Conservation (phyloP, 371 early-diverging fungal genomes). For the Syncephalastrum contaminatum region DNA sequence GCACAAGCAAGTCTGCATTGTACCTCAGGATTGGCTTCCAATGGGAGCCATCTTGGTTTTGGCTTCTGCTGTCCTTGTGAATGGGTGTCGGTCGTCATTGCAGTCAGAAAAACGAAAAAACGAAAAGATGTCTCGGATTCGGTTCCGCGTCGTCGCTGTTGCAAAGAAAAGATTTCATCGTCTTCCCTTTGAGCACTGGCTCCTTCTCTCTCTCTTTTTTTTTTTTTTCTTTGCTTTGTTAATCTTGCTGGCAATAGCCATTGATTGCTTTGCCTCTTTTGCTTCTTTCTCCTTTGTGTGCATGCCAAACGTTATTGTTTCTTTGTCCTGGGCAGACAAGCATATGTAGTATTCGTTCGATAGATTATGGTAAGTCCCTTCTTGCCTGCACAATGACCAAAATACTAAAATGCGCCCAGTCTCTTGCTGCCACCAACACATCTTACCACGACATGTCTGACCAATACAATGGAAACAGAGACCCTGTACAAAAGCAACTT, state of each 20-base stretch:
- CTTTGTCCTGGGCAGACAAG: too few species aligned
- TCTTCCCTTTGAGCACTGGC: too few species aligned
- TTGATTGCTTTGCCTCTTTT: too few species aligned
- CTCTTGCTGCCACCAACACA: conserved; percentile 10
- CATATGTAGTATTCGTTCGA: not conserved
- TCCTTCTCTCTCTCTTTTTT: too few species aligned
- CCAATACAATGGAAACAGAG: conserved; percentile 7
- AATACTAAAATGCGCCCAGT: not conserved
- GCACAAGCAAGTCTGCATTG: not conserved
- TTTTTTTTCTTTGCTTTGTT: too few species aligned
- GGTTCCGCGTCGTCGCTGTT: too few species aligned
- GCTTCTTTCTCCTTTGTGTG: too few species aligned
- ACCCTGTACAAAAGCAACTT: not conserved
- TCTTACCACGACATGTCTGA: conserved; percentile 11
- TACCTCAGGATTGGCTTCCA: conserved; percentile 86
- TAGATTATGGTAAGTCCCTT: conserved; percentile 8
- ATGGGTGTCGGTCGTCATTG: not conserved
- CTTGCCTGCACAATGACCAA: not conserved
- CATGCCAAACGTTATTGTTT: too few species aligned
- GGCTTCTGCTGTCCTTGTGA: conserved; percentile 11
- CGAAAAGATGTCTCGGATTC: not conserved
- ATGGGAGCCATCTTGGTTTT: conserved; percentile 68
- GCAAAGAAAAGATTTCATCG: too few species aligned
- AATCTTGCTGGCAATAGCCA: too few species aligned
- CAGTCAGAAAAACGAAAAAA: conserved; percentile 2